phyloP scores from a whole-genome alignment of 83 land plant species.

The Isoetes engelmannii region DNA sequence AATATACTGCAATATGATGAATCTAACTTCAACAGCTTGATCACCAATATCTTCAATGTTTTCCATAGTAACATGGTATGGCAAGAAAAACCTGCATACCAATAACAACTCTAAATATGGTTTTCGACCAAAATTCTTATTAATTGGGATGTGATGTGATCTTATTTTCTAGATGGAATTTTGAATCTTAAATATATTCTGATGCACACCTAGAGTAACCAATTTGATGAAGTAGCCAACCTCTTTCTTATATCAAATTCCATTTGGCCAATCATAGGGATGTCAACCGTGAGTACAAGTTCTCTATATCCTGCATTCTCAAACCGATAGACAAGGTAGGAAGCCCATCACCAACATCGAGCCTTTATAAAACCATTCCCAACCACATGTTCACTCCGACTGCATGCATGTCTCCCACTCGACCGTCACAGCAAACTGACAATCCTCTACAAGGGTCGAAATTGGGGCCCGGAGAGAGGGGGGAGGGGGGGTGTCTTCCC shows the following conservation, averaged over 20 bases:
- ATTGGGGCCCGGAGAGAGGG: too few species aligned
- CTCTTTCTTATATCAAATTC: conserved; percentile 3
- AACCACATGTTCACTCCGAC: too few species aligned
- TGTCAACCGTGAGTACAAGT: conserved; percentile 8
- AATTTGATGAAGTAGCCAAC: neutral
- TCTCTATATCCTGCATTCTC: conserved; percentile 4
- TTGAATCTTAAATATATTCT: too few species aligned
- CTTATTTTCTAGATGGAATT: too few species aligned
- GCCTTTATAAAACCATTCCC: too few species aligned
- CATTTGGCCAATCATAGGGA: neutral
- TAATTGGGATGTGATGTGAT: neutral
- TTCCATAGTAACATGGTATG: conserved; percentile 1
- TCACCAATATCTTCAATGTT: conserved; percentile 2
- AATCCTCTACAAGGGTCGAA: too few species aligned
- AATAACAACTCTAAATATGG: neutral
- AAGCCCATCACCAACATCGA: neutral
- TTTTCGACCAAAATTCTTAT: neutral
- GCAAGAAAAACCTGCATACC: neutral
- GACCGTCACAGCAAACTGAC: too few species aligned
- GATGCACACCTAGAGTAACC: neutral
- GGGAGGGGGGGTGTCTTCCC: too few species aligned
- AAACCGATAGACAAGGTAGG: neutral
- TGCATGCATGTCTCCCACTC: too few species aligned
- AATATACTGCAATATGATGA: neutral
- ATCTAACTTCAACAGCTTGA: neutral